phyloP scores from a whole-genome alignment of 768 basidiomycete species.

The Lepiota brunneoincarnata region DNA sequence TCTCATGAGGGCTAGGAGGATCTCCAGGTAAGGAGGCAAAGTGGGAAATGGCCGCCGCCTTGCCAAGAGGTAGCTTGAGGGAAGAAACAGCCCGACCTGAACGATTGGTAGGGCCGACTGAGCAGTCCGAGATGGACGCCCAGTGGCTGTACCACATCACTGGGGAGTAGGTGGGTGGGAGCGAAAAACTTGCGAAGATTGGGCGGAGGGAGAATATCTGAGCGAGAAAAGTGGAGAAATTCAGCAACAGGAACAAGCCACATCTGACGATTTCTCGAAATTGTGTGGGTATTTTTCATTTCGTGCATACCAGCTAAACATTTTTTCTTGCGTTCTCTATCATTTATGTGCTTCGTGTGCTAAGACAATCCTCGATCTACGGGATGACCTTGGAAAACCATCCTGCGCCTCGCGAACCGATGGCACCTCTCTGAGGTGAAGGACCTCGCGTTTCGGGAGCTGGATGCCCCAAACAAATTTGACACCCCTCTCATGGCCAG shows the following conservation, averaged over 20 bases:
- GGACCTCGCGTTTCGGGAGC: neutral
- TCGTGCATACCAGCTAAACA: conserved; percentile 31
- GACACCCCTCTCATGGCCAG: conserved; percentile 8
- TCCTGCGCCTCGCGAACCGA: neutral
- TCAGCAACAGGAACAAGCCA: conserved; percentile 27
- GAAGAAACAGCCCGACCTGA: too few species aligned
- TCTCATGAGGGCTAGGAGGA: too few species aligned
- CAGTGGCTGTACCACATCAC: too few species aligned
- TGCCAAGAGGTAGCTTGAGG: too few species aligned
- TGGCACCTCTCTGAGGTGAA: neutral
- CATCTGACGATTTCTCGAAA: conserved; percentile 35
- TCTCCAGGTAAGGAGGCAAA: too few species aligned
- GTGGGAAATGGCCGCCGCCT: too few species aligned
- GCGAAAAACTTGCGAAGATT: too few species aligned
- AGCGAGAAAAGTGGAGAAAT: too few species aligned
- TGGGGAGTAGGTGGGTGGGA: too few species aligned
- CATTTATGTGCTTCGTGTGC: neutral
- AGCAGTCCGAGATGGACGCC: too few species aligned
- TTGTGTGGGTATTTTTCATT: conserved; percentile 61
- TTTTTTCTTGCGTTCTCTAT: neutral
- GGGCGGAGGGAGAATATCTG: too few species aligned
- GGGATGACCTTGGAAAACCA: neutral
- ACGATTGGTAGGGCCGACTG: too few species aligned
- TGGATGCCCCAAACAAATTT: neutral
- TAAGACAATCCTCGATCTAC: neutral